phyloP scores from a whole-genome alignment of 2,329 filamentous ascomycete species.

The Alternaria alternata region DNA sequence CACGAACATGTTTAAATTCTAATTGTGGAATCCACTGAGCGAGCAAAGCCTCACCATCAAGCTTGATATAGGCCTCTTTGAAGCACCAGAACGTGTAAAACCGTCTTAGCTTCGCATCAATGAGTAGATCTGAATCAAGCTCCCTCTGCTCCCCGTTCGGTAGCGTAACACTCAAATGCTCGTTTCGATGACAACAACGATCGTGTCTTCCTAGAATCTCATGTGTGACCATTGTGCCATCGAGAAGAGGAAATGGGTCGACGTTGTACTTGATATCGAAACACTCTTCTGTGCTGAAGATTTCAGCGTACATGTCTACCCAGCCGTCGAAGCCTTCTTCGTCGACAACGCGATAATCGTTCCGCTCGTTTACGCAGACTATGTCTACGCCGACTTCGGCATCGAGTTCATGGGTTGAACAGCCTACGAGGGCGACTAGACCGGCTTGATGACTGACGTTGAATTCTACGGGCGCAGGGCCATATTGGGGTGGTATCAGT shows the following conservation, averaged over 20 bases:
- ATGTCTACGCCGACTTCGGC: conserved; percentile 74
- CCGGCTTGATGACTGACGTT: conserved; percentile 83
- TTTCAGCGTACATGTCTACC: conserved; percentile 75
- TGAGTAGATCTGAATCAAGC: conserved; percentile 56
- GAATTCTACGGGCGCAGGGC: conserved; percentile 65
- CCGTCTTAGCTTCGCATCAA: conserved; percentile 69
- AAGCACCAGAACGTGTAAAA: conserved; percentile 84
- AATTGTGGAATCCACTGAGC: conserved; percentile 75
- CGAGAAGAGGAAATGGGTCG: conserved; percentile 55
- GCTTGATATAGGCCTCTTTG: conserved; percentile 83
- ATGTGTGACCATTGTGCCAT: conserved; percentile 53
- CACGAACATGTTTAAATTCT: conserved; percentile 71
- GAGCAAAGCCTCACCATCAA: conserved; percentile 79
- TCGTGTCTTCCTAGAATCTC: conserved; percentile 55
- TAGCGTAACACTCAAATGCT: conserved; percentile 50
- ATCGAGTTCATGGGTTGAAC: conserved; percentile 38
- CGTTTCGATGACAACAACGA: conserved; percentile 51
- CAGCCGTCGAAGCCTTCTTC: conserved; percentile 70
- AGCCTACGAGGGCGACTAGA: conserved; percentile 71
- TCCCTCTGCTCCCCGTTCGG: conserved; percentile 44
- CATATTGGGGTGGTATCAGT: conserved; percentile 24
- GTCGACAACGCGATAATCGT: conserved; percentile 67
- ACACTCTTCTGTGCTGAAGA: conserved; percentile 71
- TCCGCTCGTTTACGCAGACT: conserved; percentile 76
- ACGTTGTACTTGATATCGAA: conserved; percentile 67